A percentile compares a stretch with the other conserved stretches of the same genome.
phyloP scores from a whole-genome alignment of 345 rosid species.

The Salix purpurea region DNA sequence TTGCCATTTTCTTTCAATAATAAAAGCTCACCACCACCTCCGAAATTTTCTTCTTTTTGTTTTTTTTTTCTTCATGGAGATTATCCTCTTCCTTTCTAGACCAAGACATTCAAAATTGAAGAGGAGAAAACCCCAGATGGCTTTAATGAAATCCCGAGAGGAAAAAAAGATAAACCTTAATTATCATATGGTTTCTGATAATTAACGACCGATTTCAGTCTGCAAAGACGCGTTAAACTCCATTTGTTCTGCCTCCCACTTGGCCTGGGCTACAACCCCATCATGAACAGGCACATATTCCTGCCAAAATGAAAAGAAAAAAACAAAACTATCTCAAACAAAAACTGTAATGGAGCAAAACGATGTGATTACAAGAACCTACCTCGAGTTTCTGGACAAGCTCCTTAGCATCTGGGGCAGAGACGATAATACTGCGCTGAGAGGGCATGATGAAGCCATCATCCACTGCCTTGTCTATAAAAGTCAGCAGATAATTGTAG shows the following conservation, averaged over 20 bases:
- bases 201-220: slow-evolving; percentile 51
- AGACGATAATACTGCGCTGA: slow-evolving; percentile 55
- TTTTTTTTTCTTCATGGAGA: background rate
- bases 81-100: background rate
- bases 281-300: slow-evolving; percentile 60
- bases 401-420: slow-evolving; percentile 49
- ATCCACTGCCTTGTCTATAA: slow-evolving; percentile 58
- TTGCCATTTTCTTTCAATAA: background rate
- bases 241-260: slow-evolving; percentile 61
- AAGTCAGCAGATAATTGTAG: slow-evolving; percentile 36
- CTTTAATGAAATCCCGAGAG: background rate
- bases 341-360: background rate
- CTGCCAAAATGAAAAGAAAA: slow-evolving; percentile 16
- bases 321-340: background rate
- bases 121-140: slow-evolving; percentile 12
- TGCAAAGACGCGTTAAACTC: slow-evolving; percentile 48
- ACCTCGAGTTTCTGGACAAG: slow-evolving; percentile 66
- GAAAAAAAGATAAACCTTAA: background rate
- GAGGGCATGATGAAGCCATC: slow-evolving; percentile 54
- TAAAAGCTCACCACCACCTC: background rate
- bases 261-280: slow-evolving; percentile 41
- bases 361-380: background rate
- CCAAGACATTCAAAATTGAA: slow-evolving; percentile 8
- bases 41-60: background rate
- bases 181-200: background rate